Conservation (phyloP, 371 early-diverging fungal genomes). For the Chytridiales sp. region DNA sequence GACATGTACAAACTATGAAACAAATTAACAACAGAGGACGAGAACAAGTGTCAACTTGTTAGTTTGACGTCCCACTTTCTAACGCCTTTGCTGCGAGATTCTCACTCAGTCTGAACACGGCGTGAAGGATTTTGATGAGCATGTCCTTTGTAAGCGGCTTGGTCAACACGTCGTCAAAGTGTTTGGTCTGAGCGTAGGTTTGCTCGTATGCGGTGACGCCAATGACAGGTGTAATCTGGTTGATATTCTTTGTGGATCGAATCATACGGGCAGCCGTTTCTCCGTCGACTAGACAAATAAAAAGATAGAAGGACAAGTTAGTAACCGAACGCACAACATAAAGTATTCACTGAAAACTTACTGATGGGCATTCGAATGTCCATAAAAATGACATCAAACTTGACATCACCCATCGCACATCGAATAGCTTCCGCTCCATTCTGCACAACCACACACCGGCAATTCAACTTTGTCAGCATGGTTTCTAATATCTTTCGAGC, state of each 20-base stretch:
- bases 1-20: no score
- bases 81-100: no score
- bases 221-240: constrained; percentile 46
- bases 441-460: constrained; percentile 75
- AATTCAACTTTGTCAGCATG: constrained; percentile 68
- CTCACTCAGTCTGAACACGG: constrained; percentile 22
- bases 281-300: constrained; percentile 72
- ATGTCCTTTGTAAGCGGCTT: constrained; percentile 73
- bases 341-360: constrained; percentile 58
- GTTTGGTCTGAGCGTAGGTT: constrained; percentile 31
- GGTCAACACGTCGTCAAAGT: constrained; percentile 70
- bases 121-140: constrained; percentile 25
- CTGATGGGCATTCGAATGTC: constrained; percentile 90
- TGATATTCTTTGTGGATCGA: constrained; percentile 80
- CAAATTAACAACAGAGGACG: no score
- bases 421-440: constrained; percentile 91
- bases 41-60: no score
- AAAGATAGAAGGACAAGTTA: not conserved
- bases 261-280: constrained; percentile 92
- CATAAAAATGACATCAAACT: constrained; percentile 90
- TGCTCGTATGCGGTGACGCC: constrained; percentile 50
- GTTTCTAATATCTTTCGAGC: constrained; percentile 84
- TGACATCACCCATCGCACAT: constrained; percentile 81
- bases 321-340: not conserved
- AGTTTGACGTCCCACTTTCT: no score